phyloP scores from a whole-genome alignment of 371 early-diverging fungal species.

The Pancytospora philotis region DNA sequence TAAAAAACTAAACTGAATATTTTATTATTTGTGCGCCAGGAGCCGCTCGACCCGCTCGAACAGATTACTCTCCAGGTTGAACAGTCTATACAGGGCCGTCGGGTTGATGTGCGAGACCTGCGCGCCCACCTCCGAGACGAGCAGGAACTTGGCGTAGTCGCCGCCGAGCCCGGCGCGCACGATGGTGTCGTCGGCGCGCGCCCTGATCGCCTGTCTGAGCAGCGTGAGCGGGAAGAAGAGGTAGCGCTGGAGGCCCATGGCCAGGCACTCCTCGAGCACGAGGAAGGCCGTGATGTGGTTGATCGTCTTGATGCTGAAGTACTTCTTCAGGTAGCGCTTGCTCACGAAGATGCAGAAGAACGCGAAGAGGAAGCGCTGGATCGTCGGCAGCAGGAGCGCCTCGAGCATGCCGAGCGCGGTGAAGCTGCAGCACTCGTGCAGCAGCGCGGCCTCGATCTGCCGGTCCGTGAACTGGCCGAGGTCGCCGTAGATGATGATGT shows the following conservation, averaged over 20 bases:
- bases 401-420: neutral
- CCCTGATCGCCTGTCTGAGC: neutral
- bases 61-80: neutral
- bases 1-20: neutral
- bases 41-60: neutral
- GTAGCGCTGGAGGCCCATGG: neutral
- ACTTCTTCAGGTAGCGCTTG: neutral
- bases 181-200: neutral
- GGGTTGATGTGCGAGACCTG: conserved; percentile 1
- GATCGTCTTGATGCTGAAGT: neutral
- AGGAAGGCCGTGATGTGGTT: neutral
- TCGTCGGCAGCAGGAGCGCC: neutral
- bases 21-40: neutral
- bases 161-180: neutral
- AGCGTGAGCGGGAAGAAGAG: neutral
- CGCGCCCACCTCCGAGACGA: neutral
- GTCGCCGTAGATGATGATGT: neutral
- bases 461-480: neutral
- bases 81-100: neutral
- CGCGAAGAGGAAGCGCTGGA: neutral
- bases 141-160: neutral
- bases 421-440: neutral
- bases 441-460: neutral
- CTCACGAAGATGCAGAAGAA: neutral
- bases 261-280: neutral